phyloP scores from a whole-genome alignment of 2,329 filamentous ascomycete species.

The Spiromastix sp. region DNA sequence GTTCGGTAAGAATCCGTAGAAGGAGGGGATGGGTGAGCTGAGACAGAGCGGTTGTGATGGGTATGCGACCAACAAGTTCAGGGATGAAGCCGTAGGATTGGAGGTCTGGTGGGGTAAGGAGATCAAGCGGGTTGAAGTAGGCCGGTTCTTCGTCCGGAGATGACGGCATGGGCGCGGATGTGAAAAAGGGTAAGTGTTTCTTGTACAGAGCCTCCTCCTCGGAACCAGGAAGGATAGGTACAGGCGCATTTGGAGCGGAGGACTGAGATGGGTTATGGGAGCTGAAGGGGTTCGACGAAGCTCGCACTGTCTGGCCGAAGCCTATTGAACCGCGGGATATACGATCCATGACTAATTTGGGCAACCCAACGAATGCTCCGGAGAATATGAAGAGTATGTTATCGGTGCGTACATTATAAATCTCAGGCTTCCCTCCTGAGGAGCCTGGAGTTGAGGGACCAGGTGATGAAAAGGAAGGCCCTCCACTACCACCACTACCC shows the following conservation, averaged over 20 bases:
- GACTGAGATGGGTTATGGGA: slow-evolving; percentile 15
- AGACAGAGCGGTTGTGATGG: slow-evolving; percentile 77
- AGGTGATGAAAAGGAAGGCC: slow-evolving; percentile 11
- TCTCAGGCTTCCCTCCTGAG: slow-evolving; percentile 41
- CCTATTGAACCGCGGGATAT: slow-evolving; percentile 80
- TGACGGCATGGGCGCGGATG: slow-evolving; percentile 40
- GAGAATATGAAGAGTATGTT: slow-evolving; percentile 98
- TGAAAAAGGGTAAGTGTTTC: slow-evolving; percentile 49
- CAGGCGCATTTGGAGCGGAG: slow-evolving; percentile 26
- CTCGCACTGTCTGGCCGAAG: slow-evolving; percentile 73
- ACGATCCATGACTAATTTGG: slow-evolving; percentile 78
- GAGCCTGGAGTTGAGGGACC: slow-evolving; percentile 8
- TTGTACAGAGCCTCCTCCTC: slow-evolving; percentile 53
- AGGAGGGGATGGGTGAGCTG: slow-evolving; percentile 60
- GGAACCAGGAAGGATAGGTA: slow-evolving; percentile 49
- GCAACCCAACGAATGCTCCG: slow-evolving; percentile 85
- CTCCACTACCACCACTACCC: slow-evolving; percentile 12
- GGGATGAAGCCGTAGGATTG: slow-evolving; percentile 87
- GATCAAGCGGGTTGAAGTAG: slow-evolving; percentile 53
- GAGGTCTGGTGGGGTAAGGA: slow-evolving; percentile 64
- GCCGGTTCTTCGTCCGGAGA: slow-evolving; percentile 30
- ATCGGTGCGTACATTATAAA: slow-evolving; percentile 73
- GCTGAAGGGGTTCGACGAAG: slow-evolving; percentile 25
- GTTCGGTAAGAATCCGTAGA: slow-evolving; percentile 82
- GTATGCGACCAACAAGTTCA: slow-evolving; percentile 89